Conservation (phyloP, 306 rosid species). For the Quercus cerris region DNA sequence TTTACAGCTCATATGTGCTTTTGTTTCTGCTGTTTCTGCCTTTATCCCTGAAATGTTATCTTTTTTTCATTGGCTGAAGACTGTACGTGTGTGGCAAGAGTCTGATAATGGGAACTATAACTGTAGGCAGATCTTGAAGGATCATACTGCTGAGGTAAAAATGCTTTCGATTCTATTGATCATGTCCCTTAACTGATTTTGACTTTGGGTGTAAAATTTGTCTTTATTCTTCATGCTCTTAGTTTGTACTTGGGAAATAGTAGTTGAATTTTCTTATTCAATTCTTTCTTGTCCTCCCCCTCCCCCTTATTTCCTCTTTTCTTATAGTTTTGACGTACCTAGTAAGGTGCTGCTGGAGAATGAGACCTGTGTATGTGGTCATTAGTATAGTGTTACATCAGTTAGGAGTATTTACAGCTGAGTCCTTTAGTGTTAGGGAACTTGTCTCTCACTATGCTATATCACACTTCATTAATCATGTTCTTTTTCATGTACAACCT, state of each 20-base stretch:
- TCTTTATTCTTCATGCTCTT: background rate
- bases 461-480: background rate
- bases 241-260: background rate
- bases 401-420: background rate
- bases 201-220: background rate
- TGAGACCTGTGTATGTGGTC: background rate
- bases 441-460: background rate
- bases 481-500: background rate
- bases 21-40: background rate
- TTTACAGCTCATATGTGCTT: background rate
- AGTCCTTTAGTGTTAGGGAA: background rate
- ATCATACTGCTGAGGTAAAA: slow-evolving; percentile 88
- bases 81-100: slow-evolving; percentile 91
- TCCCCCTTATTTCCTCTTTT: background rate
- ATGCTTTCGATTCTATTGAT: slow-evolving; percentile 6
- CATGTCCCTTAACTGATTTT: background rate
- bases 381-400: background rate
- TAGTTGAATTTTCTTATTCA: background rate
- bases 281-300: background rate
- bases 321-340: background rate
- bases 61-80: slow-evolving; percentile 43
- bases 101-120: slow-evolving; percentile 75
- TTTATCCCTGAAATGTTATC: background rate
- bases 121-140: slow-evolving; percentile 74
- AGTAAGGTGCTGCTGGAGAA: background rate